Evolutionary conservation across 495 filamentous ascomycete genomes (phyloP), one percentile per base, ranked within the genome.

Genomic region (Astrocystis sublimbata): DNA sequence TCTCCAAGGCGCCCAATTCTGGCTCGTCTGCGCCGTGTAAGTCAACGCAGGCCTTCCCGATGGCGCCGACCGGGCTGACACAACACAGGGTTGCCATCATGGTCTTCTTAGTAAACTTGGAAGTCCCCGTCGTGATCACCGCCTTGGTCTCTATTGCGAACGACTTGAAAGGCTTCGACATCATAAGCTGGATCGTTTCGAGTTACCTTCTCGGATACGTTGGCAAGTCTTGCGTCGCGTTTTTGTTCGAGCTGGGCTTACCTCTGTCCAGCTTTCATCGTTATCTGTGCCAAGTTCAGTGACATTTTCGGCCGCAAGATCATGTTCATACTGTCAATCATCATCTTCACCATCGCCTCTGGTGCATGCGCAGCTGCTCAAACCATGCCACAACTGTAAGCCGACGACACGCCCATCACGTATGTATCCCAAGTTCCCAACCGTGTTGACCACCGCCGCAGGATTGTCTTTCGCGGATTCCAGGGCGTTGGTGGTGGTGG

Each of bases 401-500:
- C 60, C 17, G 35, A 30, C 7, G 33, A 17, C 15, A 30, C n/a
- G n/a, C n/a, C n/a, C n/a, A n/a, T n/a, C n/a, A n/a, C n/a, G n/a
- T n/a, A n/a, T n/a, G n/a, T n/a, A n/a, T n/a, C n/a, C n/a, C n/a
- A n/a, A n/a, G n/a, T n/a, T n/a, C n/a, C n/a, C n/a, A n/a, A n/a
- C n/a, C n/a, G n/a, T n/a, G n/a, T n/a, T n/a, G n/a, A n/a, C n/a
- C n/a, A 55, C 75, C 54, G 58, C 33, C 15, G 10, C 52, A 85
- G 83, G 0, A 85, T 87, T 36, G 68, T 84, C 7, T 78, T 78
- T 43, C 78, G 84, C 10, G 74, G 80, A 0, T 75, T 86, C 19
- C 84, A 87, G 70, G 83, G 84, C 6, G 71, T 86, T 9, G 83
- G 84, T 0, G 83, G 72, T 8, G 78, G 79, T 0, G 85, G 85